Conservation (phyloP, 1,284 basidiomycete species). For the Cryptococcus maquisensis region DNA sequence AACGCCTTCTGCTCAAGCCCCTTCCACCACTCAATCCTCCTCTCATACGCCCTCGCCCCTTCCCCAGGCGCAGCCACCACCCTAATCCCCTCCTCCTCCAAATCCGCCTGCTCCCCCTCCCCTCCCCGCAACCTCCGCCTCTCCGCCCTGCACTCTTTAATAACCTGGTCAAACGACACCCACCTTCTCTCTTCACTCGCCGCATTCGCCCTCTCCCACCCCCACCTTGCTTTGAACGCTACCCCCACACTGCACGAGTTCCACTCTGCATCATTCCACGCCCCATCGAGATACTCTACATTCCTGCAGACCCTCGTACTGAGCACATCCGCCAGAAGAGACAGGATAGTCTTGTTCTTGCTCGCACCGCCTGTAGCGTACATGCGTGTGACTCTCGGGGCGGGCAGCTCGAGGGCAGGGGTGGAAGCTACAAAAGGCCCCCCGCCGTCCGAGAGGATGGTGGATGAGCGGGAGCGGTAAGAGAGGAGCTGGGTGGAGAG, state of each 20-base stretch:
- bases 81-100: not conserved
- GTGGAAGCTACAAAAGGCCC: conserved; percentile 15
- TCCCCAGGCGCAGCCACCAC: not conserved
- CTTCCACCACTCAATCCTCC: not conserved
- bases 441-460: conserved; percentile 59
- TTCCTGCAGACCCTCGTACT: conserved; percentile 60
- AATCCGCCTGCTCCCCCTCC: not conserved
- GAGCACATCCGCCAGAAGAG: conserved; percentile 73
- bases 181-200: conserved; percentile 8
- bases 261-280: conserved; percentile 29
- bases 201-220: conserved; percentile 27
- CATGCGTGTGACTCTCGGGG: conserved; percentile 60
- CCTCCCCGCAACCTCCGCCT: conserved; percentile 8
- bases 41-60: not conserved
- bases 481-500: conserved; percentile 76
- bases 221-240: conserved; percentile 47
- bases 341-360: conserved; percentile 67
- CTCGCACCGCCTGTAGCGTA: conserved; percentile 78
- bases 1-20: not conserved
- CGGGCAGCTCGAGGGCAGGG: conserved; percentile 26
- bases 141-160: conserved; percentile 22
- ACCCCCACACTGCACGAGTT: conserved; percentile 46
- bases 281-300: conserved; percentile 25
- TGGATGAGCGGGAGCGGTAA: conserved; percentile 33
- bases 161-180: conserved; percentile 25